These are phyloP conservation scores for Nadsonia commutata DNA, from an alignment of 1,139 yeast species.

Conservation along the genomic window DNA sequence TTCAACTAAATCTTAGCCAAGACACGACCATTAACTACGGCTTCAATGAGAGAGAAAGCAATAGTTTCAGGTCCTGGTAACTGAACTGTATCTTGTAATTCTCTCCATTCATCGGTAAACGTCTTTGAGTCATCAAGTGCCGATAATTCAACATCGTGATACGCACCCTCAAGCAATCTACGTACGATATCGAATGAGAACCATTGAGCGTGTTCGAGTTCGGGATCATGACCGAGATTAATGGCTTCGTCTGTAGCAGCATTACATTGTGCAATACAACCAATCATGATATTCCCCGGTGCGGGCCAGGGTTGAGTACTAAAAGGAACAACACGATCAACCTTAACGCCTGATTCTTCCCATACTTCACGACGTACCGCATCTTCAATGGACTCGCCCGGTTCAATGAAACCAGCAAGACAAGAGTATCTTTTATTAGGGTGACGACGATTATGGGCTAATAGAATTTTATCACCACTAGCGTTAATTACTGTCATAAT, in stretches of 20 bases:
- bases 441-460: constrained; percentile 54
- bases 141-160: constrained; percentile 10
- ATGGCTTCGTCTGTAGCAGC: constrained; percentile 46
- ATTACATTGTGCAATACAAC: constrained; percentile 50
- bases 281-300: constrained; percentile 87
- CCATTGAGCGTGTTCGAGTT: constrained; percentile 77
- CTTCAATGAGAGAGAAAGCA: constrained; percentile 30
- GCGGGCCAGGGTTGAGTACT: constrained; percentile 93
- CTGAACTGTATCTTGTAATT: constrained; percentile 18
- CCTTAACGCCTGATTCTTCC: constrained; percentile 86
- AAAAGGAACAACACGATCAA: constrained; percentile 41
- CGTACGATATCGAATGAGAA: constrained; percentile 42
- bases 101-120: constrained; percentile 10
- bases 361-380: constrained; percentile 82
- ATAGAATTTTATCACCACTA: constrained; percentile 45
- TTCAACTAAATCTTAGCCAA: constrained; percentile 6
- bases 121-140: constrained; percentile 3
- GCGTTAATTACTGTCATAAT: constrained; percentile 63
- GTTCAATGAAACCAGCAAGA: constrained; percentile 92
- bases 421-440: constrained; percentile 49
- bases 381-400: constrained; percentile 80
- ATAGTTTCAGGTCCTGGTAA: constrained; percentile 38
- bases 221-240: constrained; percentile 69
- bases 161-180: constrained; percentile 30
- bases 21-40: constrained; percentile 16